Conservation (phyloP, 176 grass and related monocot genomes). For the Pontederia crassipes region DNA sequence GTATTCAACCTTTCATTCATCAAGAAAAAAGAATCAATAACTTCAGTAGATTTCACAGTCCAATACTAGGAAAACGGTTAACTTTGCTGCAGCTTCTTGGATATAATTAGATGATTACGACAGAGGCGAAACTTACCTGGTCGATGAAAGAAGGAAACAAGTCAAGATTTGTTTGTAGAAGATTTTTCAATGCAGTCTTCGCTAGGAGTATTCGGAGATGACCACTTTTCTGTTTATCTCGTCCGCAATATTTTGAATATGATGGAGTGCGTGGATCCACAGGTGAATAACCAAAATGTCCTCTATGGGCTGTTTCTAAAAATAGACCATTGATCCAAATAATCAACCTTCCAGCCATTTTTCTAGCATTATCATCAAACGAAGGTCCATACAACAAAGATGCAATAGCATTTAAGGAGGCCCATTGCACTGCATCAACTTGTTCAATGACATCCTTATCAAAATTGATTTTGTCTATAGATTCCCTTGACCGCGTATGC, state of each 20-base stretch:
- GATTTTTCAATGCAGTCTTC: slow-evolving; percentile 85
- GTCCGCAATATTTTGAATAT: slow-evolving; percentile 62
- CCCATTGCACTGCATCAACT: slow-evolving; percentile 87
- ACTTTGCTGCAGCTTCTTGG: no score
- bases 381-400: slow-evolving; percentile 91
- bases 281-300: slow-evolving; percentile 77
- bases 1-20: no score
- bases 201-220: slow-evolving; percentile 81
- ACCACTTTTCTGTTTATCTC: slow-evolving; percentile 71
- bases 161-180: slow-evolving; percentile 88
- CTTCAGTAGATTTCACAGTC: no score
- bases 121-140: slow-evolving; percentile 41
- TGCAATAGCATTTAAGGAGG: slow-evolving; percentile 85
- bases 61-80: no score
- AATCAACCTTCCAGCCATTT: slow-evolving; percentile 69
- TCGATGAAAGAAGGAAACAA: slow-evolving; percentile 93
- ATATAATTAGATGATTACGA: not conserved
- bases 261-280: slow-evolving; percentile 81
- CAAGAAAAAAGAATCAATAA: no score
- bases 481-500: slow-evolving; percentile 89
- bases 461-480: slow-evolving; percentile 86
- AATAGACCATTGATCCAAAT: slow-evolving; percentile 80
- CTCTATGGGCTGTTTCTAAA: slow-evolving; percentile 52
- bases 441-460: slow-evolving; percentile 90
- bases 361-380: slow-evolving; percentile 99